A percentile compares a stretch with the other conserved stretches of the same genome.
Evolutionary conservation across 148 eudicot genomes (phyloP).

Genomic region (Mesembryanthemum crystallinum): DNA sequence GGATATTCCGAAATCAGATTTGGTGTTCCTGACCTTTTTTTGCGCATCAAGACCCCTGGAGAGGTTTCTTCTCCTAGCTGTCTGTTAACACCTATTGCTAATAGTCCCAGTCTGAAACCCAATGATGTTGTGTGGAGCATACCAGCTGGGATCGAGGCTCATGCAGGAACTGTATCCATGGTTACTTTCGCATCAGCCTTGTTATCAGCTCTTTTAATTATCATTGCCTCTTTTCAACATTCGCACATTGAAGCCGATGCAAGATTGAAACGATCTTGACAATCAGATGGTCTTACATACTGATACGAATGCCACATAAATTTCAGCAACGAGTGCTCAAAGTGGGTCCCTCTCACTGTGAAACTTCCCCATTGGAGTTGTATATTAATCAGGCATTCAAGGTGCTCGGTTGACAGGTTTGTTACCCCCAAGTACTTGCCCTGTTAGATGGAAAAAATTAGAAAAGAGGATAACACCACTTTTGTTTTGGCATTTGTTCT

Average conservation of each 20-base stretch:
- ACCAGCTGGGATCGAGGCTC: constrained; percentile 64
- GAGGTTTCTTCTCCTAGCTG: constrained; percentile 32
- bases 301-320: not conserved
- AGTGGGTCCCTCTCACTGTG: not conserved
- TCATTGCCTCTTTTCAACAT: constrained; percentile 41
- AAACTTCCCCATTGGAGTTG: not conserved
- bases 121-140: constrained; percentile 53
- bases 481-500: not conserved
- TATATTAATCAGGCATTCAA: not conserved
- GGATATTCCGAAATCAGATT: constrained; percentile 60
- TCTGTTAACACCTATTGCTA: constrained; percentile 26
- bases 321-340: not conserved
- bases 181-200: constrained; percentile 66
- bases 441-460: not conserved
- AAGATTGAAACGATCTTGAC: constrained; percentile 29
- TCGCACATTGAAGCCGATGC: constrained; percentile 24
- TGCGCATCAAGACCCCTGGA: constrained; percentile 39
- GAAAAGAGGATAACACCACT: too few species aligned
- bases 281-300: not conserved
- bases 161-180: constrained; percentile 48
- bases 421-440: too few species aligned
- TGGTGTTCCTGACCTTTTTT: constrained; percentile 53
- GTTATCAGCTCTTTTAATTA: constrained; percentile 48
- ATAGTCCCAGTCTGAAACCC: constrained; percentile 16
- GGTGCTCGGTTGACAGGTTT: constrained; percentile 6